These are phyloP conservation scores for Auriscalpium vulgare DNA, from an alignment of 768 basidiomycete genomes.

Conservation along the genomic window DNA sequence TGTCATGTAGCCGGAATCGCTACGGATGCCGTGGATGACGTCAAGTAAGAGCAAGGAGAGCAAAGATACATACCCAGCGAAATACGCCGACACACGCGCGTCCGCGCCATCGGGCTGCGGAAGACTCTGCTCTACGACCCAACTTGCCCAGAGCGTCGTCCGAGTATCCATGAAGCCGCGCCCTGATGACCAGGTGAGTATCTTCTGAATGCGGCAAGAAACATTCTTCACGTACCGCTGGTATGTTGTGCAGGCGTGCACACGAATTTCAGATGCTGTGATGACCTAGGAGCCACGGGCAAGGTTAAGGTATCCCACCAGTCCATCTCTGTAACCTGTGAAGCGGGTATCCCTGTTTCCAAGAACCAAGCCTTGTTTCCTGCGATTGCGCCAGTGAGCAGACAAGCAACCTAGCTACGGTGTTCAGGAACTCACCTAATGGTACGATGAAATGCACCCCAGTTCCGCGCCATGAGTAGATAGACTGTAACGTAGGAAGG, in stretches of 20 bases:
- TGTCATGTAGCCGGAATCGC: constrained; percentile 33
- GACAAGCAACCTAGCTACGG: neutral
- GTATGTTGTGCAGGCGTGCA: constrained; percentile 36
- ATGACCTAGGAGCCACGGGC: constrained; percentile 2
- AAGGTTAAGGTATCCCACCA: constrained; percentile 32
- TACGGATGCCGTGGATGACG: neutral
- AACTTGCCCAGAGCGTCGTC: constrained; percentile 32
- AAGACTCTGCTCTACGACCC: constrained; percentile 27
- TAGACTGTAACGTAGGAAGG: constrained; percentile 23
- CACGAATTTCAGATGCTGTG: constrained; percentile 21
- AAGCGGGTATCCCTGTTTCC: constrained; percentile 22
- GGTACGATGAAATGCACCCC: constrained; percentile 29
- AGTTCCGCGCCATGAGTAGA: constrained; percentile 16
- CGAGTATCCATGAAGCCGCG: constrained; percentile 27
- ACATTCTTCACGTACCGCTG: constrained; percentile 24
- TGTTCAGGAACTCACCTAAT: constrained; percentile 22
- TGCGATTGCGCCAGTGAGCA: neutral
- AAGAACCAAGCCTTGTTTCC: constrained; percentile 25
- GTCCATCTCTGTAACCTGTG: constrained; percentile 29
- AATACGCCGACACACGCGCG: constrained; percentile 18
- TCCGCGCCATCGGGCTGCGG: neutral
- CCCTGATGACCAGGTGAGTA: constrained; percentile 16
- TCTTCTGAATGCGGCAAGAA: neutral
- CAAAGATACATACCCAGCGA: constrained; percentile 20
- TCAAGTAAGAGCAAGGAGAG: too few species aligned